Conservation (phyloP, 225 moss, liverwort and hornwort genomes). For the Polytrichum formosum region DNA sequence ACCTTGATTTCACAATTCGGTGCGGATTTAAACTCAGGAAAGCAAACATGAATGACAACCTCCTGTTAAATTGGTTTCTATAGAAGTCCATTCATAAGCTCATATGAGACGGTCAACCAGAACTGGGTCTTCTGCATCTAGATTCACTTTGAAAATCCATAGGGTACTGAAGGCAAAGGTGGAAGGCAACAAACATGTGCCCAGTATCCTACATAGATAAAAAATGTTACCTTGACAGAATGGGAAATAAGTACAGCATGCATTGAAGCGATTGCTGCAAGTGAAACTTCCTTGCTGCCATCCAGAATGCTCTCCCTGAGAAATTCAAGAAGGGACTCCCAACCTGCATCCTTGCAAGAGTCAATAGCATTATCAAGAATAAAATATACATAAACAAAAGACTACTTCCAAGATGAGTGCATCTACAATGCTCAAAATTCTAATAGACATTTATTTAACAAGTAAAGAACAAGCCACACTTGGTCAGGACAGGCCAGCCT, state of each 20-base stretch:
- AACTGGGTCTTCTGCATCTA: no score
- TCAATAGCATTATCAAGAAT: background rate
- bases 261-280: constrained; percentile 85
- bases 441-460: no score
- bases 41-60: background rate
- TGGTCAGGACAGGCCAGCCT: no score
- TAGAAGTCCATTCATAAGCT: no score
- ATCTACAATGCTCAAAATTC: no score
- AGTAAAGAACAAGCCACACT: no score
- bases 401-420: no score
- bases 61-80: no score
- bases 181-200: background rate
- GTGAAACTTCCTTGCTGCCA: constrained; percentile 93
- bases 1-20: no score
- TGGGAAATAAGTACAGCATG: constrained; percentile 80
- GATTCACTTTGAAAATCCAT: background rate
- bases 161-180: constrained; percentile 4
- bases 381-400: no score
- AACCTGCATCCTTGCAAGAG: constrained; percentile 43
- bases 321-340: constrained; percentile 75
- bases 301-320: constrained; percentile 77
- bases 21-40: background rate
- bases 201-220: no score
- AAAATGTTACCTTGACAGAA: constrained; percentile 51
- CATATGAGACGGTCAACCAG: no score